Conservation (phyloP, 805 yeast species). For the Yarrowia sp. region DNA sequence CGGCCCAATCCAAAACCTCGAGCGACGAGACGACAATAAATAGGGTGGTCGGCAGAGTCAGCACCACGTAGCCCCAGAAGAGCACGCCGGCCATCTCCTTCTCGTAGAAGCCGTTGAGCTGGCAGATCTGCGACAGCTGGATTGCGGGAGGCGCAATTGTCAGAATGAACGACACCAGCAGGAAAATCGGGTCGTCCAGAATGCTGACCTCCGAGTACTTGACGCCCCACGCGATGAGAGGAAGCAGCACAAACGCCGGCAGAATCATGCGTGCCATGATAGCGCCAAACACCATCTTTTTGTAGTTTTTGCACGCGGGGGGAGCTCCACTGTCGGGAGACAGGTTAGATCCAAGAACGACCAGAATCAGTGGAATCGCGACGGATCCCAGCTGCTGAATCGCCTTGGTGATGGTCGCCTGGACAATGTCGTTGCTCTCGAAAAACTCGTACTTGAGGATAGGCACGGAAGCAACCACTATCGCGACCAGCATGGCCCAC, state of each 20-base stretch:
- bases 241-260: slow-evolving; percentile 55
- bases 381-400: slow-evolving; percentile 54
- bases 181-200: slow-evolving; percentile 56
- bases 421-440: slow-evolving; percentile 46
- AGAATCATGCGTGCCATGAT: slow-evolving; percentile 58
- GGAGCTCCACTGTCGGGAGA: slow-evolving; percentile 53
- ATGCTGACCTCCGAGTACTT: slow-evolving; percentile 50
- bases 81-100: slow-evolving; percentile 63
- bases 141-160: slow-evolving; percentile 68
- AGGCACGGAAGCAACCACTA: slow-evolving; percentile 58
- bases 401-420: slow-evolving; percentile 53
- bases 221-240: slow-evolving; percentile 52
- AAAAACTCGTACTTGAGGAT: slow-evolving; percentile 48
- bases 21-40: slow-evolving; percentile 53
- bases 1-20: slow-evolving; percentile 55
- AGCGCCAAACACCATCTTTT: slow-evolving; percentile 51
- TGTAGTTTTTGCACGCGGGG: slow-evolving; percentile 42
- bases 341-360: slow-evolving; percentile 60
- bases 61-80: slow-evolving; percentile 64
- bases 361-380: slow-evolving; percentile 59
- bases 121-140: slow-evolving; percentile 64
- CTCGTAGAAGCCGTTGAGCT: slow-evolving; percentile 57
- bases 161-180: slow-evolving; percentile 56
- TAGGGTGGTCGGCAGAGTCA: slow-evolving; percentile 60
- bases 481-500: slow-evolving; percentile 60